Percentiles rank a stretch among this genome's conserved stretches.
Evolutionary conservation across 148 eudicot genomes (phyloP).

Genomic region (Nyssa sinensis): DNA sequence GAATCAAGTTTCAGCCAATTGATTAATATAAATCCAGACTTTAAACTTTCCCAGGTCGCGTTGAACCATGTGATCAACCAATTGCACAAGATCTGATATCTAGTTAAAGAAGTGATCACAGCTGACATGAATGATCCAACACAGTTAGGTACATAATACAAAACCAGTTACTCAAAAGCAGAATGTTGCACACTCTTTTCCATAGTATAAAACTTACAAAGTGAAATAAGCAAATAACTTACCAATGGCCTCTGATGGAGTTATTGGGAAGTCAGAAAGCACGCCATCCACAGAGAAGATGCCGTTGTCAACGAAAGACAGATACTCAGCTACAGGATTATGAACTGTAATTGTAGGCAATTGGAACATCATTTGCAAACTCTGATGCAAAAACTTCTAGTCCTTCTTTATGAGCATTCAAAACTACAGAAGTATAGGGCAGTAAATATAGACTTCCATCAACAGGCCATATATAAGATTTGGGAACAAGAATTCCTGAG

Average conservation of each 20-base stretch:
- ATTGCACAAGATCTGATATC: neutral
- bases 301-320: conserved; percentile 66
- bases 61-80: neutral
- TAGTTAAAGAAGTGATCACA: neutral
- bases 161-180: neutral
- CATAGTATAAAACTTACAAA: neutral
- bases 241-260: conserved; percentile 84
- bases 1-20: too few species aligned
- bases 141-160: neutral
- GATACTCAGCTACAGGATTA: conserved; percentile 73
- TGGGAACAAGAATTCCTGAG: conserved; percentile 88
- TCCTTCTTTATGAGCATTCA: conserved; percentile 78
- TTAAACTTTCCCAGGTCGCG: neutral
- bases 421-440: conserved; percentile 68
- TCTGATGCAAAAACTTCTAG: conserved; percentile 71
- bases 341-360: conserved; percentile 82
- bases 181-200: too few species aligned
- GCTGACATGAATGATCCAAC: neutral
- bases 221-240: conserved; percentile 13
- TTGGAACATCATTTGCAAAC: conserved; percentile 66
- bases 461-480: conserved; percentile 79
- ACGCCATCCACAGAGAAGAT: conserved; percentile 89
- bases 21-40: neutral
- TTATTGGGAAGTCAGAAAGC: conserved; percentile 80
- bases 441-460: conserved; percentile 48